These are phyloP conservation scores for Paramecium sonneborni DNA, from an alignment of 73 alveolate species.

Conservation along the genomic window DNA sequence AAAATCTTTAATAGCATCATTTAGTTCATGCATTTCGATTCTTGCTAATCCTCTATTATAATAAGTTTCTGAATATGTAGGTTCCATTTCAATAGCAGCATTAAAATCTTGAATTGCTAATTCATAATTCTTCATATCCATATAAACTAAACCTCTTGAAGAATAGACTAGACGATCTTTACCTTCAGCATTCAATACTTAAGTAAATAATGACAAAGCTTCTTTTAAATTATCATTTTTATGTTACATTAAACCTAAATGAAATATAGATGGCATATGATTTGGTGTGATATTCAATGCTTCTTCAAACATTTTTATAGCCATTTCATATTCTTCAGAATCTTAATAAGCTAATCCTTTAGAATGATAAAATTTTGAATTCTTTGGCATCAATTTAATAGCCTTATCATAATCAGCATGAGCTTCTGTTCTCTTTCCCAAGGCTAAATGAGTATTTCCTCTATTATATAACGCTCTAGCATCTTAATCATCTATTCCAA, in stretches of 20 bases:
- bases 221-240: slow-evolving; percentile 72
- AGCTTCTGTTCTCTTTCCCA: slow-evolving; percentile 75
- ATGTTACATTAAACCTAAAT: slow-evolving; percentile 85
- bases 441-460: slow-evolving; percentile 84
- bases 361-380: slow-evolving; percentile 86
- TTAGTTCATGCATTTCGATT: slow-evolving; percentile 70
- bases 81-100: slow-evolving; percentile 78
- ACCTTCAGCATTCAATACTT: slow-evolving; percentile 72
- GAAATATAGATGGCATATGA: slow-evolving; percentile 79
- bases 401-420: slow-evolving; percentile 87
- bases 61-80: slow-evolving; percentile 75
- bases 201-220: slow-evolving; percentile 81
- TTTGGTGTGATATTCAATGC: slow-evolving; percentile 71
- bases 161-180: slow-evolving; percentile 77
- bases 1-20: slow-evolving; percentile 84
- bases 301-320: slow-evolving; percentile 83
- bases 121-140: slow-evolving; percentile 88
- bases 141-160: slow-evolving; percentile 83
- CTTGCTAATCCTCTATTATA: slow-evolving; percentile 84
- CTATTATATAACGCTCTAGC: slow-evolving; percentile 81
- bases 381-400: slow-evolving; percentile 70
- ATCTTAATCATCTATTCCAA: slow-evolving; percentile 75
- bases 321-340: slow-evolving; percentile 69
- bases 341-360: slow-evolving; percentile 91
- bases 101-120: slow-evolving; percentile 83